Evolutionary conservation across 306 rosid genomes (phyloP).

Genomic region (Rosa rugosa): DNA sequence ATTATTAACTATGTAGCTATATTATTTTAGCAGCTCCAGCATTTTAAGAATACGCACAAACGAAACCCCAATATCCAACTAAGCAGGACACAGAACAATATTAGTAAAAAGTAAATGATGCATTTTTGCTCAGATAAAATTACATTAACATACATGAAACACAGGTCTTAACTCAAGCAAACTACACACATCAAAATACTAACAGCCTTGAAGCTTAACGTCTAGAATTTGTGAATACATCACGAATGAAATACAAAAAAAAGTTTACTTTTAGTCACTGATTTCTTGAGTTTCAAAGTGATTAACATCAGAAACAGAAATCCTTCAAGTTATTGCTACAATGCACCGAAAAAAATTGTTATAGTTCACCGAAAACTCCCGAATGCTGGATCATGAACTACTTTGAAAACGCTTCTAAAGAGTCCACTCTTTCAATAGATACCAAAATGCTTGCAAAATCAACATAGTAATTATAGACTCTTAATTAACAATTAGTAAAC

Average conservation of each 20-base stretch:
- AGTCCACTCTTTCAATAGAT: neutral
- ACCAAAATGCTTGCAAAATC: neutral
- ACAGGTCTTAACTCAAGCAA: neutral
- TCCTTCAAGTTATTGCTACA: neutral
- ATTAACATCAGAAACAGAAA: neutral
- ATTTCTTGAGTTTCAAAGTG: neutral
- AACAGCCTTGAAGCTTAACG: neutral
- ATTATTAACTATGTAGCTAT: neutral
- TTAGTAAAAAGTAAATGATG: neutral
- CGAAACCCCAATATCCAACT: neutral
- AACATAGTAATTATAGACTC: neutral
- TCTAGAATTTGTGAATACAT: neutral
- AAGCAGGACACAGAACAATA: neutral
- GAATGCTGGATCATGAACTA: neutral
- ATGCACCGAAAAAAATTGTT: neutral
- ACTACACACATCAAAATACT: neutral
- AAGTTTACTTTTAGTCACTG: neutral
- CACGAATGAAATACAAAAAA: neutral
- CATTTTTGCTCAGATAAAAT: neutral
- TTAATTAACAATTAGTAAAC: neutral
- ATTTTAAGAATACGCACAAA: neutral
- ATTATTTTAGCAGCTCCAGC: conserved; percentile 4
- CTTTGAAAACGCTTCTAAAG: neutral
- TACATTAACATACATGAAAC: neutral
- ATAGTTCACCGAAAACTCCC: neutral